Evolutionary conservation across 2,329 filamentous ascomycete species (phyloP).

Genomic region (Aspergillus fructus): DNA sequence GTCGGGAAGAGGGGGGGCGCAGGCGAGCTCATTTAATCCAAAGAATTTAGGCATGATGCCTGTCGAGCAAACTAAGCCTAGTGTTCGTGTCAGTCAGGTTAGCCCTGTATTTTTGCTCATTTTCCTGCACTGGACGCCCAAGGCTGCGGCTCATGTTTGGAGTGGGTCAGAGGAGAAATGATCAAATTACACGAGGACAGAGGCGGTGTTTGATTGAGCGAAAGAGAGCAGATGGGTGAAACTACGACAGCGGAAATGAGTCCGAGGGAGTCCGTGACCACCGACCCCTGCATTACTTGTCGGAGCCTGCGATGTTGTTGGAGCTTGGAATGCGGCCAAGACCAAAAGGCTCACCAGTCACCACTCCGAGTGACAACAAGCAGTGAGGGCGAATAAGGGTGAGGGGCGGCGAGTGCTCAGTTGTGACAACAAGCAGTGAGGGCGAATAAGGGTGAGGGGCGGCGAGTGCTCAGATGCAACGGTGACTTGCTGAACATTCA

Average conservation of each 20-base stretch:
- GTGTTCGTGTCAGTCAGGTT: neutral
- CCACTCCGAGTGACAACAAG: neutral
- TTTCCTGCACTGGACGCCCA: neutral
- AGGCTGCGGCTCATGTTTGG: conserved; percentile 10
- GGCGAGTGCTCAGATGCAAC: neutral
- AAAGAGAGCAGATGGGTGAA: neutral
- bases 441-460: neutral
- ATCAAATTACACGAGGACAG: conserved; percentile 6
- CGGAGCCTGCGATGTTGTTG: neutral
- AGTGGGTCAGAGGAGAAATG: conserved; percentile 4
- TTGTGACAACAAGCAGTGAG: neutral
- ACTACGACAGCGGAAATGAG: conserved; percentile 1
- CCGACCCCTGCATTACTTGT: conserved; percentile 1
- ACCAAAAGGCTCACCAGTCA: neutral
- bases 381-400: neutral
- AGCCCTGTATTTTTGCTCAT: neutral
- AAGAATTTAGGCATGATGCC: conserved; percentile 3
- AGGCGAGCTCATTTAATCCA: conserved; percentile 13
- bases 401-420: neutral
- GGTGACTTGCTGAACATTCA: neutral
- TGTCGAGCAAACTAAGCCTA: neutral
- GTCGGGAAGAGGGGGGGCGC: conserved; percentile 3
- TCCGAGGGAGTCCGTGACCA: neutral
- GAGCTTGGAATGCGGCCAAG: conserved; percentile 2
- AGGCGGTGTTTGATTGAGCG: neutral